phyloP scores from a whole-genome alignment of 345 rosid genomes.

The Eucalyptus albens region DNA sequence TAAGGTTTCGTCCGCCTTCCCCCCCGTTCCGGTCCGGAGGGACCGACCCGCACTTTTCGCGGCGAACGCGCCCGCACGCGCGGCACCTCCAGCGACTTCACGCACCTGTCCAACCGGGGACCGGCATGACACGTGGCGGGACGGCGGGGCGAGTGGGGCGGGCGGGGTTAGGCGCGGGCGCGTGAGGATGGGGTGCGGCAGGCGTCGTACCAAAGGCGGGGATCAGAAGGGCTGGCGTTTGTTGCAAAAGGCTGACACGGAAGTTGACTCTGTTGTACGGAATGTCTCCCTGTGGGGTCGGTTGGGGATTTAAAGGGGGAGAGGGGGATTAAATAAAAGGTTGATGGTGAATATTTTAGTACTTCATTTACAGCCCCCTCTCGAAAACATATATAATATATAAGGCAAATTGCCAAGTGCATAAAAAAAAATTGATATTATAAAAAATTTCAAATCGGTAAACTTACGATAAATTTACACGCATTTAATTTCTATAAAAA shows the following conservation, averaged over 20 bases:
- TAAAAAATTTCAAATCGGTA: fast-evolving
- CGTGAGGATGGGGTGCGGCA: neutral
- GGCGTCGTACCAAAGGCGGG: neutral
- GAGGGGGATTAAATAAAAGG: neutral
- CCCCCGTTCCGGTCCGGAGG: too few relatives aligned
- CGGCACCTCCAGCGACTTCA: neutral
- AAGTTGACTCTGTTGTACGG: neutral
- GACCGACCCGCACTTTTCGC: neutral
- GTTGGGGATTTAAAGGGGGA: too few relatives aligned
- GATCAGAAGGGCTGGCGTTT: neutral
- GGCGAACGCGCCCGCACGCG: neutral
- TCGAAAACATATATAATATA: neutral
- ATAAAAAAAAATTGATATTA: fast-evolving
- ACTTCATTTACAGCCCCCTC: neutral
- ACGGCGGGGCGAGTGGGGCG: neutral
- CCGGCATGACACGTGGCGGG: neutral
- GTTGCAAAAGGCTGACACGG: neutral
- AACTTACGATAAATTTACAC: too few relatives aligned
- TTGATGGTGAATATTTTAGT: neutral
- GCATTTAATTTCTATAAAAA: fast-evolving
- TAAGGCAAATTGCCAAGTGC: neutral
- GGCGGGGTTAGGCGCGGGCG: neutral
- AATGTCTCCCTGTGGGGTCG: neutral
- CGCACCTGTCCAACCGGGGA: neutral
- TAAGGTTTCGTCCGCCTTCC: neutral